Percentiles rank a stretch among this genome's conserved stretches.
Conservation (phyloP, 2,329 filamentous ascomycete genomes). For the Mariannaea elegans region DNA sequence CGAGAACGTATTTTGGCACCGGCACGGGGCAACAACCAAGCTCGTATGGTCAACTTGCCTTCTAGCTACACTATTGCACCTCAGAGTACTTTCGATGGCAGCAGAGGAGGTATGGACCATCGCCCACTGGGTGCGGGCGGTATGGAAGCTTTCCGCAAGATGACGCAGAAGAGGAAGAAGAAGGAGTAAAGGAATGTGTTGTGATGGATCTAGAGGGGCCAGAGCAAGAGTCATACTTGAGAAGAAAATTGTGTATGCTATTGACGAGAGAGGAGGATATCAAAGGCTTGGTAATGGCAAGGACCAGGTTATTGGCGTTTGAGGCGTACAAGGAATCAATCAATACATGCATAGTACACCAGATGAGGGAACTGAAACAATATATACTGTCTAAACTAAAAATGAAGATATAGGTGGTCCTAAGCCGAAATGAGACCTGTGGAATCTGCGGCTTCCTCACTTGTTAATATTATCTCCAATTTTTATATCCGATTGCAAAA, state of each 20-base stretch:
- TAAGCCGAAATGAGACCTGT: too few relatives aligned
- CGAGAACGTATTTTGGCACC: constrained; percentile 67
- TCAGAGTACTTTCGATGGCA: constrained; percentile 68
- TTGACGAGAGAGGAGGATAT: constrained; percentile 27
- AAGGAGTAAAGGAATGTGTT: constrained; percentile 30
- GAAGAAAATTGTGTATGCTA: constrained; percentile 30
- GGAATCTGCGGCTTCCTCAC: too few relatives aligned
- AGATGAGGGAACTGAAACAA: background rate
- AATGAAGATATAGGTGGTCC: background rate
- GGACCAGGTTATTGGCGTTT: constrained; percentile 34
- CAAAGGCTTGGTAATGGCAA: constrained; percentile 27
- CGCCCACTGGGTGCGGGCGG: constrained; percentile 70
- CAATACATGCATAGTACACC: background rate
- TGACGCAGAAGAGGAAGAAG: constrained; percentile 72
- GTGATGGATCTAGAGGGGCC: background rate
- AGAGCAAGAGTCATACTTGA: constrained; percentile 6
- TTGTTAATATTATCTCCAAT: too few relatives aligned
- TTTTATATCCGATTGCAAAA: too few relatives aligned
- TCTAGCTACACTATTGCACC: constrained; percentile 68
- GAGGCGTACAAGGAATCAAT: constrained; percentile 29
- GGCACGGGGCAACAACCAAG: constrained; percentile 63
- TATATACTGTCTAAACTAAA: too few relatives aligned
- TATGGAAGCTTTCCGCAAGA: constrained; percentile 71
- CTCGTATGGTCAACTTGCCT: constrained; percentile 62
- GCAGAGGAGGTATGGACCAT: constrained; percentile 59